Percentiles rank a stretch among this genome's conserved stretches.
phyloP scores from a whole-genome alignment of 2,329 filamentous ascomycete genomes.

The Colletotrichum higginsianum region DNA sequence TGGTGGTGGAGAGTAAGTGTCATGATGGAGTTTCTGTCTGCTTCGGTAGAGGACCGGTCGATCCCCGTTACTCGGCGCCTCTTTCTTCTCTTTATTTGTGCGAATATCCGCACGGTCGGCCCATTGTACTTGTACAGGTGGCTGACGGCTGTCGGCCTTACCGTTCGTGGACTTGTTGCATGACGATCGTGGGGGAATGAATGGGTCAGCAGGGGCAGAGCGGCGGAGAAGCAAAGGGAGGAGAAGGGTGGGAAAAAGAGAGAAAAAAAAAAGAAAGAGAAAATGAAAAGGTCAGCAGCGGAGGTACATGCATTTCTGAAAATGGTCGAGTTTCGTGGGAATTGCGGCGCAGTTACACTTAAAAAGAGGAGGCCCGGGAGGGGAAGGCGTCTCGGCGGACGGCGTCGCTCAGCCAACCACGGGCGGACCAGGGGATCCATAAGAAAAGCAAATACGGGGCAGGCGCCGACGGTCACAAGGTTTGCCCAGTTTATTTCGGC shows the following conservation, averaged over 20 bases:
- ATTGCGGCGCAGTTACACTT: slow-evolving; percentile 31
- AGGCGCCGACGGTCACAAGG: slow-evolving; percentile 5
- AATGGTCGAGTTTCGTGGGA: slow-evolving; percentile 8
- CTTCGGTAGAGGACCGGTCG: neutral
- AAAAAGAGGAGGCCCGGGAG: slow-evolving; percentile 4
- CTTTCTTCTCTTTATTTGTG: neutral
- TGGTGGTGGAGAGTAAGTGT: no score
- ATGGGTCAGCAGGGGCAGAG: no score
- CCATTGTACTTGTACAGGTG: no score
- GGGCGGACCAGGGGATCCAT: slow-evolving; percentile 11
- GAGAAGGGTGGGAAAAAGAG: neutral
- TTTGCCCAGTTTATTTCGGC: neutral
- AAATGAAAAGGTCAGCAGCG: neutral
- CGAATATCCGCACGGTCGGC: no score
- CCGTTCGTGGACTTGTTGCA: no score
- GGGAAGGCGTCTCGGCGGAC: neutral
- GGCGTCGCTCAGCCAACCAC: slow-evolving; percentile 37
- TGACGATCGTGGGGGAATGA: no score
- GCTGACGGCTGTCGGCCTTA: no score
- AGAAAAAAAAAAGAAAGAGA: neutral
- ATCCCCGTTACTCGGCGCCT: neutral
- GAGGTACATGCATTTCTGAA: no score
- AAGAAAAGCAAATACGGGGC: neutral
- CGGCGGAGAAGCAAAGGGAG: no score
- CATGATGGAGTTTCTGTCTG: neutral